phyloP scores from a whole-genome alignment of 345 rosid genomes.

The Hibiscus trionum region DNA sequence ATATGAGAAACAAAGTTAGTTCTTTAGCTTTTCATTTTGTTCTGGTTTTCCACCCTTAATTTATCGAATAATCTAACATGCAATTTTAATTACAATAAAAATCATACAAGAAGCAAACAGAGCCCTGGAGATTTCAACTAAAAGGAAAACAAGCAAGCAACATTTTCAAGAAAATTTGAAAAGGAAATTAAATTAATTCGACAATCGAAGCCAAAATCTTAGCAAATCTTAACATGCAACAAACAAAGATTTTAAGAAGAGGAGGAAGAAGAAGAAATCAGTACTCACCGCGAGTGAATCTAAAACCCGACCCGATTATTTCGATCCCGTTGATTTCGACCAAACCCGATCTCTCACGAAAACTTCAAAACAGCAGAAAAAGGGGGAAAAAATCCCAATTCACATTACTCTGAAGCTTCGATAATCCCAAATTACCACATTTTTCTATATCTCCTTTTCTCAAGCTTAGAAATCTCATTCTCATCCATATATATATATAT shows the following conservation, averaged over 20 bases:
- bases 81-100: neutral
- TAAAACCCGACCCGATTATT: neutral
- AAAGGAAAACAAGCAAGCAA: neutral
- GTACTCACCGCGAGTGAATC: neutral
- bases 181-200: neutral
- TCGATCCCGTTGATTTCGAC: neutral
- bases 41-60: neutral
- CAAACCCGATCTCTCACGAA: neutral
- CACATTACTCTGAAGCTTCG: neutral
- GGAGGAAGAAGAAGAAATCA: neutral
- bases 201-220: neutral
- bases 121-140: neutral
- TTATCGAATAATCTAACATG: neutral
- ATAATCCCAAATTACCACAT: neutral
- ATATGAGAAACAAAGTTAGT: too few relatives aligned
- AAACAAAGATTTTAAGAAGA: neutral
- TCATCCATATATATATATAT: neutral
- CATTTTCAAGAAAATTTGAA: neutral
- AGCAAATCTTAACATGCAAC: conserved; percentile 2
- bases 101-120: neutral
- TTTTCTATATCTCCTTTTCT: neutral
- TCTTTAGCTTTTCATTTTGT: neutral
- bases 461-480: too few relatives aligned
- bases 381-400: neutral
- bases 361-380: neutral